Evolutionary conservation across 1,284 basidiomycete genomes (phyloP).

Genomic region (Heterobasidion irregulare): DNA sequence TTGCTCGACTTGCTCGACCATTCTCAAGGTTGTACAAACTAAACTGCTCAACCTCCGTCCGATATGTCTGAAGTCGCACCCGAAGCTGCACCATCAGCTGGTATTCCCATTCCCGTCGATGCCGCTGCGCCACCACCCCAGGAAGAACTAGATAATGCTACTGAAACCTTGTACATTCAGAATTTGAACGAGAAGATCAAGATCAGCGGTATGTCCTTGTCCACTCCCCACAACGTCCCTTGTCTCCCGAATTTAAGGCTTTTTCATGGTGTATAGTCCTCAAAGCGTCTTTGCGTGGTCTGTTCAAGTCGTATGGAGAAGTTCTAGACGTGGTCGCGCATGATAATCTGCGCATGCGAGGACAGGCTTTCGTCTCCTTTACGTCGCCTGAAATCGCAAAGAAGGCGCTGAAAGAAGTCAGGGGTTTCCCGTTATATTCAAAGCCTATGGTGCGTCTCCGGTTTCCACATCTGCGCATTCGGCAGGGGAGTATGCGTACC

Average conservation of each 20-base stretch:
- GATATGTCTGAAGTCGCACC: conserved; percentile 11
- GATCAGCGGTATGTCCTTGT: conserved; percentile 51
- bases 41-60: not conserved
- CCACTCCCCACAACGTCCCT: conserved; percentile 1
- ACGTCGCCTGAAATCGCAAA: conserved; percentile 71
- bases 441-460: conserved; percentile 78
- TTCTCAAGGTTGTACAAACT: too few species aligned
- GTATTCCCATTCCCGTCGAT: conserved; percentile 17
- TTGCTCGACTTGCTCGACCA: not conserved
- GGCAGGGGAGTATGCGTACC: not conserved
- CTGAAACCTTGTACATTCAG: conserved; percentile 93
- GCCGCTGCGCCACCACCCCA: conserved; percentile 22
- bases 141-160: conserved; percentile 38
- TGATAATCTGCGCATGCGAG: conserved; percentile 90
- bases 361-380: conserved; percentile 97
- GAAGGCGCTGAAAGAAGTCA: conserved; percentile 87
- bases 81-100: conserved; percentile 5
- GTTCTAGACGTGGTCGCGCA: conserved; percentile 92
- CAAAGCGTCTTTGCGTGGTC: conserved; percentile 78
- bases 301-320: conserved; percentile 92
- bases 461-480: not conserved
- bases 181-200: conserved; percentile 98
- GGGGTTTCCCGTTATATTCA: conserved; percentile 91
- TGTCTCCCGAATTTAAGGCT: conserved; percentile 1
- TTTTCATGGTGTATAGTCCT: conserved; percentile 46